These are phyloP conservation scores for Chytridiales sp. DNA, from an alignment of 371 early-diverging fungal species.

Conservation along the genomic window DNA sequence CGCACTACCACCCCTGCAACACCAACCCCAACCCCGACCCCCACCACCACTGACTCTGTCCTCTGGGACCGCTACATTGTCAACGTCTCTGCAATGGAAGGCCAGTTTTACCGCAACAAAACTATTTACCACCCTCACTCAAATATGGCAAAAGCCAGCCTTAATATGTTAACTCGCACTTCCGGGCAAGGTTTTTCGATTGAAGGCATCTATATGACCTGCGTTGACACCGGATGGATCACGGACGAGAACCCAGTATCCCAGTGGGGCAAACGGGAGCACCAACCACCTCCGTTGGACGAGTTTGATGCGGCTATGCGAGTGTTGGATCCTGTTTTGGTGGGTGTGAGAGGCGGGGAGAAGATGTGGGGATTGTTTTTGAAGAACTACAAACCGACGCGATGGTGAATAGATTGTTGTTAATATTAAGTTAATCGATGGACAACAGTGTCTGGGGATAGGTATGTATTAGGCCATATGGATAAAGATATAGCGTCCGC, in stretches of 20 bases:
- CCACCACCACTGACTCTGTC: neutral
- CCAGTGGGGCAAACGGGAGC: slow-evolving; percentile 32
- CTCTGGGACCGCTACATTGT: slow-evolving; percentile 37
- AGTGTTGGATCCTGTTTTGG: slow-evolving; percentile 48
- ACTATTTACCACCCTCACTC: slow-evolving; percentile 46
- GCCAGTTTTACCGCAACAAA: slow-evolving; percentile 51
- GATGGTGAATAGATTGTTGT: slow-evolving; percentile 34
- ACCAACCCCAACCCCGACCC: no score
- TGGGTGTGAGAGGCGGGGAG: slow-evolving; percentile 42
- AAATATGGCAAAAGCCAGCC: slow-evolving; percentile 48
- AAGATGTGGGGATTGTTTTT: slow-evolving; percentile 47
- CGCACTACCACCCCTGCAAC: slow-evolving; percentile 1
- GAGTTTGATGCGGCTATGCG: slow-evolving; percentile 53
- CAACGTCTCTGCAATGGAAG: slow-evolving; percentile 52
- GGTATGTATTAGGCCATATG: no score
- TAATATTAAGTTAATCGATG: no score
- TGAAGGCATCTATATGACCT: slow-evolving; percentile 46
- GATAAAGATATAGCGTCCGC: no score
- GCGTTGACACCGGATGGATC: slow-evolving; percentile 54
- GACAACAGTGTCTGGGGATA: no score
- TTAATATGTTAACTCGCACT: slow-evolving; percentile 55
- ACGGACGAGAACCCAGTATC: slow-evolving; percentile 46
- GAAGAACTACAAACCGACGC: slow-evolving; percentile 45
- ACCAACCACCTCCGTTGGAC: slow-evolving; percentile 47
- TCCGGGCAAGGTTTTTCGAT: slow-evolving; percentile 37